A percentile compares a stretch with the other conserved stretches of the same genome.
phyloP scores from a whole-genome alignment of 106 monocot genomes.

The Posidonia australis region DNA sequence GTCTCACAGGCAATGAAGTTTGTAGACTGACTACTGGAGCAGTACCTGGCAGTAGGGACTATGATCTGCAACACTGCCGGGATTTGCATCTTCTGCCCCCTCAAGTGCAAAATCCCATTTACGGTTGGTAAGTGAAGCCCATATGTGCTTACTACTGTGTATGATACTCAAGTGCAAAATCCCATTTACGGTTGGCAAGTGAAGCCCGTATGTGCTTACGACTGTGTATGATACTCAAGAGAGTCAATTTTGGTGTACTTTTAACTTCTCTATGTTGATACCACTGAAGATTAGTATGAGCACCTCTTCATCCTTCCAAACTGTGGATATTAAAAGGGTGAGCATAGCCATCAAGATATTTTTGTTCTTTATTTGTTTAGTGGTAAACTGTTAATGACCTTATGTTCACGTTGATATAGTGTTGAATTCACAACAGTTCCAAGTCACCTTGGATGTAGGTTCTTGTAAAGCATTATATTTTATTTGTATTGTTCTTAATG shows the following conservation, averaged over 20 bases:
- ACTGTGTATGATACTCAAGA: background rate
- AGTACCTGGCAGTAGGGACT: conserved; percentile 65
- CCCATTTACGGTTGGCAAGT: conserved; percentile 70
- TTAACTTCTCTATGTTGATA: background rate
- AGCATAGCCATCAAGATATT: background rate
- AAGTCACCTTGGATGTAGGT: no score
- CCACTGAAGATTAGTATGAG: background rate
- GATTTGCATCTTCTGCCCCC: conserved; percentile 80
- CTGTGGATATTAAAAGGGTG: background rate
- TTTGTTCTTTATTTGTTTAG: background rate
- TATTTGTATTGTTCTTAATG: no score
- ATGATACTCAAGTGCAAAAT: conserved; percentile 65
- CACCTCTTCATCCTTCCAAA: background rate
- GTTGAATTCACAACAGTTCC: no score
- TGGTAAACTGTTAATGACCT: no score
- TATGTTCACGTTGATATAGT: no score
- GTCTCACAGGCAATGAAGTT: conserved; percentile 77
- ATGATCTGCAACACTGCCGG: conserved; percentile 56
- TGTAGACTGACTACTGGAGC: conserved; percentile 79
- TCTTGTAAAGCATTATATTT: no score
- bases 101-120: conserved; percentile 62
- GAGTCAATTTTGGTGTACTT: background rate
- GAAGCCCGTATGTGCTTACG: background rate
- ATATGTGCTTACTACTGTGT: no score
- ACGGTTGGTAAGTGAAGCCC: conserved; percentile 45